Base-by-base conservation (phyloP, 306 rosid genomes). In the Fagus sylvatica region DNA sequence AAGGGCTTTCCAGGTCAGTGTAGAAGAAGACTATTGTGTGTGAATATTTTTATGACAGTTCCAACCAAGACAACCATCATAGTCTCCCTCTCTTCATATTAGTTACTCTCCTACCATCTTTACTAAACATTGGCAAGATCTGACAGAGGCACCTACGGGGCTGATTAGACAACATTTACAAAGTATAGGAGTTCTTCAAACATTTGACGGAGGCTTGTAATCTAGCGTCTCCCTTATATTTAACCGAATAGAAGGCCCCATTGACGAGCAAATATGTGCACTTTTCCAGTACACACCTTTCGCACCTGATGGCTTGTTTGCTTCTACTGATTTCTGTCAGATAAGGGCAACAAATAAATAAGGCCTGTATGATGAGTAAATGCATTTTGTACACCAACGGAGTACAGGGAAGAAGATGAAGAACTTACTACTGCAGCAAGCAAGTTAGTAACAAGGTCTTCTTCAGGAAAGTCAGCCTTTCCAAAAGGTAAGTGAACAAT, bases 241-340 rank as follows among this genome's bases (percentile, higher is more conserved):
- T 86, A 95, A 89, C 85, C 87, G 86, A 72, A 95, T 72, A 4
- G 99, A 95, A 71, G 99, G 99, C 17, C 99, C 99, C 99, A 95
- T 95, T 3, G 99, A 88, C 6, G 98, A 95, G 90, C 99, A 95
- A 76, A 95, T 74, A 70, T 89, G 96, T 0, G 97, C 96, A 61
- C 99, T 95, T 78, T 91, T 95, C 99, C 99, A 95, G 85, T 90
- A 96, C 56, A 96, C 96, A 12, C 99, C 99, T 78, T 92, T 95
- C 0, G 98, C 98, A 36, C 98, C 98, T 0, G 96, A 36, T 34
- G 98, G 98, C 83, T 96, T 96, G 76, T 96, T 96, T 49, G 93
- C 54, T 71, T 96, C 99, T 37, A 96, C 83, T 2, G 99, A 96
- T 93, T 83, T 96, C 99, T 96, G 96, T 60, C 43, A 70, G 60